phyloP scores from a whole-genome alignment of 2,329 filamentous ascomycete genomes.

The Penicillium glabrum region DNA sequence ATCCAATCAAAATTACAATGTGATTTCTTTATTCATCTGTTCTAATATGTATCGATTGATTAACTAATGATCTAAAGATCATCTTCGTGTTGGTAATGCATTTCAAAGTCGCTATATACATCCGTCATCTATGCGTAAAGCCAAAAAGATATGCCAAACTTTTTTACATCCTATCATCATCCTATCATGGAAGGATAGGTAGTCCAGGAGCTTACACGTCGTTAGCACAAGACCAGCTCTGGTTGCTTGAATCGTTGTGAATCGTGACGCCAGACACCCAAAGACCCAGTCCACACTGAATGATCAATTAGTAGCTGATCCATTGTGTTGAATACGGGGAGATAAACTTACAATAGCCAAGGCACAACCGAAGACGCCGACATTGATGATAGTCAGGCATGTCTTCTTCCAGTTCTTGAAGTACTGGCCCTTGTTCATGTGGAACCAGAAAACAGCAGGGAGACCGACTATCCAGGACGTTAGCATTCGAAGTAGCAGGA shows the following conservation, averaged over 20 bases:
- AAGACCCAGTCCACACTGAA: conserved; percentile 28
- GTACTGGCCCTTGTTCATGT: conserved; percentile 34
- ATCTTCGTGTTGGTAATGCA: neutral
- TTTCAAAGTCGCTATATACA: neutral
- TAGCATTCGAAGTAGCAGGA: neutral
- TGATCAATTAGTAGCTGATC: conserved; percentile 2
- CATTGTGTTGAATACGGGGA: neutral
- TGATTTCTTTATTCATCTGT: neutral
- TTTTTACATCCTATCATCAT: neutral
- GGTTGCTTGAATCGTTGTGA: conserved; percentile 23
- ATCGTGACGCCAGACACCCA: conserved; percentile 29
- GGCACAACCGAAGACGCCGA: conserved; percentile 21
- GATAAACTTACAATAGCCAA: conserved; percentile 22
- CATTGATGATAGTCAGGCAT: conserved; percentile 25
- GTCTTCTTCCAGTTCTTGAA: conserved; percentile 31
- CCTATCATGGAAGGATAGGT: neutral
- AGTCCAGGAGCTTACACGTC: conserved; percentile 13
- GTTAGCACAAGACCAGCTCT: conserved; percentile 28
- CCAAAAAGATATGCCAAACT: neutral
- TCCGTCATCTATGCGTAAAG: neutral
- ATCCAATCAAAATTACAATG: neutral
- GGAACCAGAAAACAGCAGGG: conserved; percentile 38
- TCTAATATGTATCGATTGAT: neutral
- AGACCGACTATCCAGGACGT: conserved; percentile 34
- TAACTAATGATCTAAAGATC: neutral